These are phyloP conservation scores for Tulasnella sp. DNA, from an alignment of 768 basidiomycete species.

Conservation along the genomic window DNA sequence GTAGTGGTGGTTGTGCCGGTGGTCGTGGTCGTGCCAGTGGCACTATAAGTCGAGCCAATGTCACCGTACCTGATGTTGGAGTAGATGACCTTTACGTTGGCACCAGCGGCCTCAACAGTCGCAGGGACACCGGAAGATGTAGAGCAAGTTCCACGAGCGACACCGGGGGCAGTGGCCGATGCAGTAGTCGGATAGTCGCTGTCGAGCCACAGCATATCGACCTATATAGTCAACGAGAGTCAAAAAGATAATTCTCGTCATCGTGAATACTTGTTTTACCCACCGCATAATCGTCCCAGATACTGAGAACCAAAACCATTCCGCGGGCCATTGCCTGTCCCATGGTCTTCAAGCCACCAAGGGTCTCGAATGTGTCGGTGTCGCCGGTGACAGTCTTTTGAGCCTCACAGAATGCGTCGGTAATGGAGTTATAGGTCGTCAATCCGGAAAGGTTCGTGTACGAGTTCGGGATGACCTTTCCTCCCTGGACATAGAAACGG, in stretches of 20 bases:
- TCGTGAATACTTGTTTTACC: no score
- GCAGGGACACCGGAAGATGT: constrained; percentile 16
- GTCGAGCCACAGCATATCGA: constrained; percentile 45
- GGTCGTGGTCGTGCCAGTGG: not conserved
- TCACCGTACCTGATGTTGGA: constrained; percentile 19
- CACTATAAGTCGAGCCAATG: constrained; percentile 10
- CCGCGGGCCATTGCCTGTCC: constrained; percentile 32
- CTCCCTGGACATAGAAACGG: constrained; percentile 35
- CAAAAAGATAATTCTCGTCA: no score
- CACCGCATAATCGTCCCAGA: constrained; percentile 49
- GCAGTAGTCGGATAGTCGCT: constrained; percentile 11
- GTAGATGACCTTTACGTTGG: constrained; percentile 14
- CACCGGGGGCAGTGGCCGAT: constrained; percentile 2
- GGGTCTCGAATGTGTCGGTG: constrained; percentile 33
- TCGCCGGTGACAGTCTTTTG: constrained; percentile 33
- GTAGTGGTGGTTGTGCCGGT: not conserved
- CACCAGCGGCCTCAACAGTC: constrained; percentile 8
- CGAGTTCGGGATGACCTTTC: constrained; percentile 42
- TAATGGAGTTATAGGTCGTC: constrained; percentile 17
- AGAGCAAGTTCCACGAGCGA: constrained; percentile 15
- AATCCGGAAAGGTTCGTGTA: constrained; percentile 38
- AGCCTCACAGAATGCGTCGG: constrained; percentile 13
- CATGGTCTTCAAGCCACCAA: constrained; percentile 34
- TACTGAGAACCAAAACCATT: constrained; percentile 39
- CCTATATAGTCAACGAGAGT: no score